A percentile compares a stretch with the other conserved stretches of the same genome.
Conservation (phyloP, 2,329 filamentous ascomycete species). For the Fusarium sororula region DNA sequence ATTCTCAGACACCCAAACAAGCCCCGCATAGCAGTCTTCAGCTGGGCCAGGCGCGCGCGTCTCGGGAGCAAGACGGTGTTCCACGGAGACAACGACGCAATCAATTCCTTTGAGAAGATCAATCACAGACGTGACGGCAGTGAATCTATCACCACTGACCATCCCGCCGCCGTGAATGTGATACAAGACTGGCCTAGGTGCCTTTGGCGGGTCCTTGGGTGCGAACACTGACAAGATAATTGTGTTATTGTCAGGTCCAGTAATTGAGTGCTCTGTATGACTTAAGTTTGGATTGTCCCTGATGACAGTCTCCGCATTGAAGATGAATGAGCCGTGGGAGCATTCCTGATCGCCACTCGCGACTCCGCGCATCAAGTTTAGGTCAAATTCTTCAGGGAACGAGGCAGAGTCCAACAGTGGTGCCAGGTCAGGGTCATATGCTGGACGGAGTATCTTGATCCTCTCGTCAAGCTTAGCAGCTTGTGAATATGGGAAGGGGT, state of each 20-base stretch:
- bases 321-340: slow-evolving; percentile 2
- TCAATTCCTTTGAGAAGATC: background rate
- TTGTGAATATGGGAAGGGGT: slow-evolving; percentile 4
- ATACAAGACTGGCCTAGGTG: background rate
- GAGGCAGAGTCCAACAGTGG: slow-evolving; percentile 4
- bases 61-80: slow-evolving; percentile 1
- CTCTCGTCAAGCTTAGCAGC: background rate
- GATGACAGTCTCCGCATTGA: background rate
- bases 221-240: background rate
- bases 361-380: slow-evolving; percentile 1
- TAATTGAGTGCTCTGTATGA: background rate
- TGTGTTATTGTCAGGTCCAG: background rate
- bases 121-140: background rate
- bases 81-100: background rate
- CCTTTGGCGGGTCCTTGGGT: background rate
- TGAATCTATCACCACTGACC: background rate
- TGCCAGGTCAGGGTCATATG: background rate
- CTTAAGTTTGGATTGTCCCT: background rate
- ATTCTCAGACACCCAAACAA: background rate
- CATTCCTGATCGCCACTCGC: background rate
- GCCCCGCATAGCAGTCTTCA: background rate
- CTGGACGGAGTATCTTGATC: background rate
- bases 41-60: background rate
- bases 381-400: slow-evolving; percentile 1
- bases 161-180: slow-evolving; percentile 5